A percentile compares a stretch with the other conserved stretches of the same genome.
Evolutionary conservation across 352 stramenopile species (phyloP).

Genomic region (Globisporangium radiosum): DNA sequence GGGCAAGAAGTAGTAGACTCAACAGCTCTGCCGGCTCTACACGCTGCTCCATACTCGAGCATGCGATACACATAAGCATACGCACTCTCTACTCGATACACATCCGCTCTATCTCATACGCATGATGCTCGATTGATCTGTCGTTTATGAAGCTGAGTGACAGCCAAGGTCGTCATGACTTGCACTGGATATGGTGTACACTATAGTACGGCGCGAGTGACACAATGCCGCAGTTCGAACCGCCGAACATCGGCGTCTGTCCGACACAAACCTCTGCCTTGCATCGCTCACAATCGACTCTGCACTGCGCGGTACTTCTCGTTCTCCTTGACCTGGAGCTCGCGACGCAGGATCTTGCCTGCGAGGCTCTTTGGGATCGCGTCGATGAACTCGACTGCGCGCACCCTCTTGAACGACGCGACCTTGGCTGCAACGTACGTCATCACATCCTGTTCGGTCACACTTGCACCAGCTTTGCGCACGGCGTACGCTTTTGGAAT

Average conservation of each 20-base stretch:
- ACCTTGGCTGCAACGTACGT: conserved; percentile 81
- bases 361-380: conserved; percentile 83
- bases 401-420: conserved; percentile 84
- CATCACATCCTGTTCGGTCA: conserved; percentile 71
- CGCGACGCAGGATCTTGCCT: conserved; percentile 88
- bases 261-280: not conserved
- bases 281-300: not conserved
- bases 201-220: too few relatives aligned
- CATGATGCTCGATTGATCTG: too few relatives aligned
- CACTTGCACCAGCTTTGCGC: conserved; percentile 29
- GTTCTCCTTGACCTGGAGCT: conserved; percentile 55
- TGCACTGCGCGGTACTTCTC: conserved; percentile 1
- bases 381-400: conserved; percentile 85
- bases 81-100: too few relatives aligned
- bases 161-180: too few relatives aligned
- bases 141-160: too few relatives aligned
- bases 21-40: too few relatives aligned
- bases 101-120: too few relatives aligned
- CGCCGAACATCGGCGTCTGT: too few relatives aligned
- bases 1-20: not conserved
- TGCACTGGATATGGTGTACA: too few relatives aligned
- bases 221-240: too few relatives aligned
- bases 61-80: too few relatives aligned
- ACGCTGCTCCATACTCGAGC: too few relatives aligned
- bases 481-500: conserved; percentile 88